phyloP scores from a whole-genome alignment of 140 eudicot genomes.

The Cichorium intybus region DNA sequence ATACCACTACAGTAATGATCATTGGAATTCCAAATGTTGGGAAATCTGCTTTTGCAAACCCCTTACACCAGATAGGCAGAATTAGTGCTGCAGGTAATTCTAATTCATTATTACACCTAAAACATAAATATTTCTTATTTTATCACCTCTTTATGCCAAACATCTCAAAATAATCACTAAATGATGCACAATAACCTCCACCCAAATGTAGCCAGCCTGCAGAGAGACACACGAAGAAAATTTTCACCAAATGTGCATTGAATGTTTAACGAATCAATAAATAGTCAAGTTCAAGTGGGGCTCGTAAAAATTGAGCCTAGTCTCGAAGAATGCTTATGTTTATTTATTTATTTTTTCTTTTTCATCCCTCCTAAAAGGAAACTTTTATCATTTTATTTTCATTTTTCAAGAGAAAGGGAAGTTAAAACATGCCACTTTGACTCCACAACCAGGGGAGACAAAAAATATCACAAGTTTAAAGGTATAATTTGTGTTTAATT shows the following conservation, averaged over 20 bases:
- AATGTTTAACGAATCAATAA: not conserved
- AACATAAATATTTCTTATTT: too few species aligned
- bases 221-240: too few species aligned
- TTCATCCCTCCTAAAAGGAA: not conserved
- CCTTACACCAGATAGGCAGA: slow-evolving; percentile 85
- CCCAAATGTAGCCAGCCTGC: too few species aligned
- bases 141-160: too few species aligned
- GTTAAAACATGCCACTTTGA: slow-evolving; percentile 70
- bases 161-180: too few species aligned
- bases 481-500: slow-evolving; percentile 42
- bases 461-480: slow-evolving; percentile 64
- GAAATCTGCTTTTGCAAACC: slow-evolving; percentile 82
- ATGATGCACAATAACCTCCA: too few species aligned
- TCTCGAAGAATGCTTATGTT: not conserved
- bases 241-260: not conserved
- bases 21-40: slow-evolving; percentile 92
- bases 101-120: not conserved
- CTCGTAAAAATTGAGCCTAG: not conserved
- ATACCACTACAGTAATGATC: slow-evolving; percentile 61
- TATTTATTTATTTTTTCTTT: not conserved
- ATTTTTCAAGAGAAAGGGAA: slow-evolving; percentile 70
- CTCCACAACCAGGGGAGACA: slow-evolving; percentile 81
- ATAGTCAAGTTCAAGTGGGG: not conserved
- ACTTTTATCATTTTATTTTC: slow-evolving; percentile 12
- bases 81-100: slow-evolving; percentile 73